These are phyloP conservation scores for Pichia cactophila DNA, from an alignment of 1,139 yeast genomes.

Conservation along the genomic window DNA sequence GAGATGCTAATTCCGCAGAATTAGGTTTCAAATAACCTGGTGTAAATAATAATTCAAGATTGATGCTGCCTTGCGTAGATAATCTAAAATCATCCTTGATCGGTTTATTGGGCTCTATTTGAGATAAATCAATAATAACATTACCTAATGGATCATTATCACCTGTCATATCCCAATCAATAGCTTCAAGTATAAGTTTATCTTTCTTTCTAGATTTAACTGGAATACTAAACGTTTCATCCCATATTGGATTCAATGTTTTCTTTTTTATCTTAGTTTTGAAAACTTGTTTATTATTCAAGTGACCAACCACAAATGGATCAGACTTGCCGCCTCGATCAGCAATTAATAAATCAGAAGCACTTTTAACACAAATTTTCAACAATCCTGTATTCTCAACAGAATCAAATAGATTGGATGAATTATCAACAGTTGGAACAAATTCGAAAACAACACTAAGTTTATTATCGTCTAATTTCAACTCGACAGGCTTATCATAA, in stretches of 20 bases:
- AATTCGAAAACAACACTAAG: slow-evolving; percentile 48
- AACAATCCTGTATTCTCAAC: slow-evolving; percentile 61
- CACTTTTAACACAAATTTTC: slow-evolving; percentile 49
- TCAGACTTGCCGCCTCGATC: slow-evolving; percentile 74
- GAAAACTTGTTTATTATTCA: slow-evolving; percentile 48
- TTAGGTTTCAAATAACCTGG: slow-evolving; percentile 65
- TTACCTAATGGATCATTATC: slow-evolving; percentile 54
- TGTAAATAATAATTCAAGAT: slow-evolving; percentile 44
- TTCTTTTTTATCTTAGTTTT: slow-evolving; percentile 57
- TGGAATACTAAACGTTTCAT: slow-evolving; percentile 52
- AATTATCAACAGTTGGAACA: slow-evolving; percentile 42
- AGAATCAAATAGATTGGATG: slow-evolving; percentile 40
- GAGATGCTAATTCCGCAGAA: slow-evolving; percentile 24
- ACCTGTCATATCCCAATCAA: slow-evolving; percentile 76
- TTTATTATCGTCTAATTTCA: slow-evolving; percentile 38
- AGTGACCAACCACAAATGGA: slow-evolving; percentile 47
- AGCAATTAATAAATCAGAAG: slow-evolving; percentile 44
- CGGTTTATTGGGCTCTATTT: slow-evolving; percentile 38
- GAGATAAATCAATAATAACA: slow-evolving; percentile 42
- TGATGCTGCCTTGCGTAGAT: slow-evolving; percentile 54
- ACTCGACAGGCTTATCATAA: slow-evolving; percentile 37
- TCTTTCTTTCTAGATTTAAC: slow-evolving; percentile 56
- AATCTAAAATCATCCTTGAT: slow-evolving; percentile 43
- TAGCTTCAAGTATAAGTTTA: slow-evolving; percentile 41
- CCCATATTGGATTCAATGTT: slow-evolving; percentile 64